Base-by-base conservation (phyloP, 2,329 filamentous ascomycete species). In the Fragosphaeria purpurea region DNA sequence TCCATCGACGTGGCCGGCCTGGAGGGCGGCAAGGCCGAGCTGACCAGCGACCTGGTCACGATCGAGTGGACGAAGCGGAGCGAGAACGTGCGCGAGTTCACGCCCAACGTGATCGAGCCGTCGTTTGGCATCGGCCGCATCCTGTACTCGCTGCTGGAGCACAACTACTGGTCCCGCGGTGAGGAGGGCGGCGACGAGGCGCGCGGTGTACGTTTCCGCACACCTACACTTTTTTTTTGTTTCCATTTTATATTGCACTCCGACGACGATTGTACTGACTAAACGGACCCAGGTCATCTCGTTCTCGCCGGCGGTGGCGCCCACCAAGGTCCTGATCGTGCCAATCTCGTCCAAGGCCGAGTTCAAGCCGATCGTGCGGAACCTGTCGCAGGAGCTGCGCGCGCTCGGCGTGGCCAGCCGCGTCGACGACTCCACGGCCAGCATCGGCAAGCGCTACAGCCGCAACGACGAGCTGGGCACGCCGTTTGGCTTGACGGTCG, bases 111-210 rank as follows among this genome's bases (percentile, higher is more conserved):
- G 45, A 94, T 97, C 60, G 93, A 98, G 72, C 93, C 91, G 2
- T 97, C 91, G 1, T 98, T 97, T 62, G 91, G 91, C 74, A 95
- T 97, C 62, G 93, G 91, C 53, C 82, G 91, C 60, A 96, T 97
- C 56, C 74, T 97, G 52, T 97, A 95, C 74, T 83, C 86, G 54
- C 73, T 98, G 61, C 86, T 95, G 64, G 93, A 98, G 73, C 93
- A 98, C 70, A 83, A 80, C 65, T 98, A 90, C 79, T 98, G 93
- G 91, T 88, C 83, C 49, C 86, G 93, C 57, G 75, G 65, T 50
- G 75, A 65, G 53, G 79, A 82, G 47, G 83, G 82, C 58, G 83
- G 79, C 56, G 86, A 91, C 58, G 89, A 93, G 66, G 84, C 88
- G 49, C 86, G 90, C 65, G 85, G 86, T 69, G 88, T 91, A 82